Conservation (phyloP, 768 basidiomycete species). For the Pleurotus giganteus region DNA sequence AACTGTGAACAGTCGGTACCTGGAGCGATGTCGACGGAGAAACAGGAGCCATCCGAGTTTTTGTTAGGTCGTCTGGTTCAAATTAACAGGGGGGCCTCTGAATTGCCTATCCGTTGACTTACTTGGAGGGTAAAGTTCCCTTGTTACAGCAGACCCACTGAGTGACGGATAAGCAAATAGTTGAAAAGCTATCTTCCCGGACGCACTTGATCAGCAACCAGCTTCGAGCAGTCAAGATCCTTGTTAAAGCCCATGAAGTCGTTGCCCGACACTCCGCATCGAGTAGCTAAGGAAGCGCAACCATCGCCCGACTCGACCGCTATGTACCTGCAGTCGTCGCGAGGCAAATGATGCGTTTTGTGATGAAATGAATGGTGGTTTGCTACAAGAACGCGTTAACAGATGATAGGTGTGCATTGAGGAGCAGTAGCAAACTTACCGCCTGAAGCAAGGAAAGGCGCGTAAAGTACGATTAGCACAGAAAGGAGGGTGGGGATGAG, state of each 20-base stretch:
- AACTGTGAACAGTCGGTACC: constrained; percentile 5
- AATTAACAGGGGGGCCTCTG: neutral
- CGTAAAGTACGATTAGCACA: neutral
- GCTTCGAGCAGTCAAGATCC: constrained; percentile 9
- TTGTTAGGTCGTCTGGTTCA: neutral
- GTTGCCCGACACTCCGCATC: neutral
- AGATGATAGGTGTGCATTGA: neutral
- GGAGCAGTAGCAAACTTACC: neutral
- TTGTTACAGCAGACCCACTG: constrained; percentile 9
- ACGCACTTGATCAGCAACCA: neutral
- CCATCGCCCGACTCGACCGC: neutral
- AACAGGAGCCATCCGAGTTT: neutral
- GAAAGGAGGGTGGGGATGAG: neutral
- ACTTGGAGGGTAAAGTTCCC: constrained; percentile 10
- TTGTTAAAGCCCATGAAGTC: neutral
- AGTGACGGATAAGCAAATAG: neutral
- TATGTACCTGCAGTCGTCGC: constrained; percentile 1
- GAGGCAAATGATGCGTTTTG: neutral
- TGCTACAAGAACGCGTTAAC: neutral
- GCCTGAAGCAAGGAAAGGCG: neutral
- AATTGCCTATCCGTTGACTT: neutral
- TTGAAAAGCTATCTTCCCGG: neutral
- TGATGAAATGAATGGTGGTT: neutral
- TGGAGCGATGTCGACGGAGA: neutral
- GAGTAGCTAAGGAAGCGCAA: neutral